phyloP scores from a whole-genome alignment of 768 basidiomycete genomes.

The Lactifluus piperatus region DNA sequence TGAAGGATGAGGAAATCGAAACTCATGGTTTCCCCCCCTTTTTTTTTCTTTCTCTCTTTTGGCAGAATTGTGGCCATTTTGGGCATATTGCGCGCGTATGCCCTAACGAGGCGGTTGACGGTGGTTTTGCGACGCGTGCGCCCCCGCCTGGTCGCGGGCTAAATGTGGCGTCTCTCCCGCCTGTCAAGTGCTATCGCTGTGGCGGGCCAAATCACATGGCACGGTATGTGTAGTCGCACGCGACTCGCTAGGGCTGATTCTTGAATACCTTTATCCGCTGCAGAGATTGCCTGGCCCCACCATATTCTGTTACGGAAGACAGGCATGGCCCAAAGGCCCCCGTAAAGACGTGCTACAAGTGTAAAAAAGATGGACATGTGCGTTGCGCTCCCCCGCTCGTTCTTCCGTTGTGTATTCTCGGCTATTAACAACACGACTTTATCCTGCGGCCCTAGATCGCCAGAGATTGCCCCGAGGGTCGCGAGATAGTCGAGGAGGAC shows the following conservation, averaged over 20 bases:
- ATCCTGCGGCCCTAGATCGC: constrained; percentile 23
- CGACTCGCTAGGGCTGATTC: not conserved
- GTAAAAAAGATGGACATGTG: constrained; percentile 82
- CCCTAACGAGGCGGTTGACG: constrained; percentile 39
- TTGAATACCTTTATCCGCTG: not conserved
- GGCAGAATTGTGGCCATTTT: constrained; percentile 68
- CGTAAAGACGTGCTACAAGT: constrained; percentile 82
- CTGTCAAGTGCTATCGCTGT: constrained; percentile 85
- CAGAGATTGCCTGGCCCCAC: constrained; percentile 77
- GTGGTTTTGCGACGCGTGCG: constrained; percentile 53
- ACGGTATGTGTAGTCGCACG: constrained; percentile 34
- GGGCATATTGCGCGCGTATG: constrained; percentile 79
- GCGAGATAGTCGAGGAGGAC: constrained; percentile 17
- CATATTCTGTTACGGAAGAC: constrained; percentile 43
- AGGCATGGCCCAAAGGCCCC: constrained; percentile 38
- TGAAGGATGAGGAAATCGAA: not conserved
- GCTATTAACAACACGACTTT: not conserved
- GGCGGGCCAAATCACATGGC: constrained; percentile 87
- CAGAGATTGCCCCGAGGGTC: constrained; percentile 29
- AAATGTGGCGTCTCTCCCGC: constrained; percentile 68
- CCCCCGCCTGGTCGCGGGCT: constrained; percentile 68
- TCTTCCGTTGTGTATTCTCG: not conserved
- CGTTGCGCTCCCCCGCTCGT: constrained; percentile 30
- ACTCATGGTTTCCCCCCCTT: not conserved
- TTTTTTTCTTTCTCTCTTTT: constrained; percentile 3